These are phyloP conservation scores for Starmerella stigmatis DNA, from an alignment of 805 yeast genomes.

Conservation along the genomic window DNA sequence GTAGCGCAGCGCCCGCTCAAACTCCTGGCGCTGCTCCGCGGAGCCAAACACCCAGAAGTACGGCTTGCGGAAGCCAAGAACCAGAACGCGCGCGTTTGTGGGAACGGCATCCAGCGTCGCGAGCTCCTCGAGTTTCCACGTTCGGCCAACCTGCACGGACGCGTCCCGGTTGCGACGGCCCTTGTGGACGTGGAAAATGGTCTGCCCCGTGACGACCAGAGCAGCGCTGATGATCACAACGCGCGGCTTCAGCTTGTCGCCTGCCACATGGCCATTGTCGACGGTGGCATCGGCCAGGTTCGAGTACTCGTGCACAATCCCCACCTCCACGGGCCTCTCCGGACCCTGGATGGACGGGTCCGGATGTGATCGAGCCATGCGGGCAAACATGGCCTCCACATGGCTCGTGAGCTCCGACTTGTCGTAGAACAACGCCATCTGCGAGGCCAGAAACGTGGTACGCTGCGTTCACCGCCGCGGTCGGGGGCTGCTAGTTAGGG, in stretches of 20 bases:
- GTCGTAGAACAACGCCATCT: slow-evolving; percentile 10
- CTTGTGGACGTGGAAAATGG: slow-evolving; percentile 56
- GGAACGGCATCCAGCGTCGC: slow-evolving; percentile 44
- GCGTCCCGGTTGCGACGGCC: slow-evolving; percentile 72
- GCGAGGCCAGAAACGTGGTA: not conserved
- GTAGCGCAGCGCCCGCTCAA: slow-evolving; percentile 43
- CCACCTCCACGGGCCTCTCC: slow-evolving; percentile 11
- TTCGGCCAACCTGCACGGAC: slow-evolving; percentile 77
- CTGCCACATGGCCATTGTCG: not conserved
- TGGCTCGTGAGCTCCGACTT: slow-evolving; percentile 7
- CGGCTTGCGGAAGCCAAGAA: slow-evolving; percentile 56
- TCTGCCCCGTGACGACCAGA: not conserved
- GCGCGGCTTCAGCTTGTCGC: slow-evolving; percentile 17
- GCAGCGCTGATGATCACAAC: slow-evolving; percentile 19
- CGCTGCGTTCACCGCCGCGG: no score
- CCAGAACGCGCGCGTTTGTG: slow-evolving; percentile 29
- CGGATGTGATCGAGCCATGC: slow-evolving; percentile 10
- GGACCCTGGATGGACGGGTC: slow-evolving; percentile 12
- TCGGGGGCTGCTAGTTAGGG: no score
- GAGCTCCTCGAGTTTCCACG: slow-evolving; percentile 78
- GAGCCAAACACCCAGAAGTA: slow-evolving; percentile 73
- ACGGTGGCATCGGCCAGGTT: slow-evolving; percentile 16
- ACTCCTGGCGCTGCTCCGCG: slow-evolving; percentile 48
- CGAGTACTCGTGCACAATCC: slow-evolving; percentile 16
- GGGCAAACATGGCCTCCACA: slow-evolving; percentile 15